Conservation (phyloP, 164 flowering plant species). For the Nymphaea thermarum region DNA sequence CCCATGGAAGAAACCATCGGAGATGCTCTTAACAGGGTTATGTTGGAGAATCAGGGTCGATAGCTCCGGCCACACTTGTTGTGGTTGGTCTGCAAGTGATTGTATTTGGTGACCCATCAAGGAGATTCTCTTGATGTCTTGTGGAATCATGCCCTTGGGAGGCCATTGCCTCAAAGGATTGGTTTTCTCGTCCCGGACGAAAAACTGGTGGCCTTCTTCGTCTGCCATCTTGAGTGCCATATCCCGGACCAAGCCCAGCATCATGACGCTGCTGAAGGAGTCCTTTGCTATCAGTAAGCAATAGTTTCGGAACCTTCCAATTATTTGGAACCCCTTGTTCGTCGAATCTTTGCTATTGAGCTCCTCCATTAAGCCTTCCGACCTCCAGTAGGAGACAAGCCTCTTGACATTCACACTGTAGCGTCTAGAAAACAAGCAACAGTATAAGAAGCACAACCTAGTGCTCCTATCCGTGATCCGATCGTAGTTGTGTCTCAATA, state of each 20-base stretch:
- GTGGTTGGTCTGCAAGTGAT: neutral
- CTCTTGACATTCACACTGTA: no score
- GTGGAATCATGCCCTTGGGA: neutral
- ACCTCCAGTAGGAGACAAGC: no score
- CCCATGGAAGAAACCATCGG: conserved; percentile 1
- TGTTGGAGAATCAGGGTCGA: neutral
- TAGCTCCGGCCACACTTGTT: neutral
- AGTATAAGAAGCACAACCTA: neutral
- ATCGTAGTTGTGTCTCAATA: neutral
- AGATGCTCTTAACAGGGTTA: neutral
- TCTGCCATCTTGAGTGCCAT: neutral
- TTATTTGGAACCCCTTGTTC: neutral
- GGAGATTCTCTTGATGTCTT: neutral
- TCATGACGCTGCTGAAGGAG: neutral
- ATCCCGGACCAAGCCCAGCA: conserved; percentile 1
- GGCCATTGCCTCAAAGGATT: neutral
- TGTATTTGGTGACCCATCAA: neutral
- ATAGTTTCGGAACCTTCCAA: neutral
- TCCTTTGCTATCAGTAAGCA: neutral
- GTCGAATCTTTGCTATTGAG: neutral
- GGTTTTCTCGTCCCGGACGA: neutral
- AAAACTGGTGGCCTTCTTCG: neutral
- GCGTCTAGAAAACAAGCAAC: neutral
- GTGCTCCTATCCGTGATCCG: neutral
- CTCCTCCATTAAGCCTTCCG: no score